A percentile compares a stretch with the other conserved stretches of the same genome.
phyloP scores from a whole-genome alignment of 2,329 filamentous ascomycete genomes.

The Fusarium sp. region DNA sequence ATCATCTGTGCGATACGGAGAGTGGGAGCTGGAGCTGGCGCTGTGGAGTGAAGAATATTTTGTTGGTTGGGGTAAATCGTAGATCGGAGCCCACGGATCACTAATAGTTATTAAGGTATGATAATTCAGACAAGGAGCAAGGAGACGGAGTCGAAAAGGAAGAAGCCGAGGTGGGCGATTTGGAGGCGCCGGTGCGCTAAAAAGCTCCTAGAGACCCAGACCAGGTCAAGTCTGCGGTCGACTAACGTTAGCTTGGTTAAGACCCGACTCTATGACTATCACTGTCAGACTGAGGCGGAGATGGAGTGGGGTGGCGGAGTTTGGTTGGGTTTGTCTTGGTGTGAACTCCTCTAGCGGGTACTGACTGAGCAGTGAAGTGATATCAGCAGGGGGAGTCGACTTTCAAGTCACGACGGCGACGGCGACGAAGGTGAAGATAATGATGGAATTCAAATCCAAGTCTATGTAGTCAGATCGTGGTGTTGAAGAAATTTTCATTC shows the following conservation, averaged over 20 bases:
- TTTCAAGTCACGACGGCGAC: not conserved
- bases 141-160: conserved; percentile 21
- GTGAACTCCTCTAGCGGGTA: conserved; percentile 30
- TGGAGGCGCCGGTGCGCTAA: conserved; percentile 23
- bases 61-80: conserved; percentile 27
- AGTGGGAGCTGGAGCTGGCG: not conserved
- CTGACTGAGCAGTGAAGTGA: not conserved
- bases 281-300: conserved; percentile 29
- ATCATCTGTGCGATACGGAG: not conserved
- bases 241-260: conserved; percentile 7
- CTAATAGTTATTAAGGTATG: conserved; percentile 32
- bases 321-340: conserved; percentile 25
- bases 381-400: not conserved
- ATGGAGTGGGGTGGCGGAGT: conserved; percentile 38
- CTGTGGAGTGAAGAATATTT: conserved; percentile 29
- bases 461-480: not conserved
- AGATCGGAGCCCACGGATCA: conserved; percentile 36
- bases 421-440: not conserved
- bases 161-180: not conserved
- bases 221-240: conserved; percentile 18
- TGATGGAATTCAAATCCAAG: conserved; percentile 1
- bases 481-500: conserved; percentile 1
- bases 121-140: conserved; percentile 21
- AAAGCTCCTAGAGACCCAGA: conserved; percentile 2
- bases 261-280: conserved; percentile 26